Evolutionary conservation across 345 rosid species (phyloP), one percentile per base, ranked within the genome.

Genomic region (Brassica incana): DNA sequence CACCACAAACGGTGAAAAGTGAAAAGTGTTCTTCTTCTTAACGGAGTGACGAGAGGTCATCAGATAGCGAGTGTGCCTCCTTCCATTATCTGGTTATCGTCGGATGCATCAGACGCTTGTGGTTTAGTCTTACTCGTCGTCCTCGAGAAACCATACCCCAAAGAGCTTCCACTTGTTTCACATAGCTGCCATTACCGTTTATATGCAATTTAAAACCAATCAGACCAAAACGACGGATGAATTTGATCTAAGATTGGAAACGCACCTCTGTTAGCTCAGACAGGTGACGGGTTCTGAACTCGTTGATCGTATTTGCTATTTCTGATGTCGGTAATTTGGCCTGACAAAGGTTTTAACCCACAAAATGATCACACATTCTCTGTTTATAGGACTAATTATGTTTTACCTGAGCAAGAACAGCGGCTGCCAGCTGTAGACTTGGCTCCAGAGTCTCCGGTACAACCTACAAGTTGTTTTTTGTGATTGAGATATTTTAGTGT

Each of bases 381-480:
- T 71, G 27, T 23, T 52, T 23, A 23, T 71, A n/a, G 5, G 43
- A 65, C 43, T 50, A 0, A 45, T 62, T 65, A 48, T 69, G 61
- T 74, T 3, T 61, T 85, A 92, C 98, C 97, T 92, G 95, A 11
- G 98, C 97, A 77, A 95, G 99, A 84, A 95, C 99, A 81, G 98
- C 99, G 71, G 99, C 97, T 56, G 98, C 99, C 85, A 95, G 88
- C 82, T 95, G 99, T 69, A 95, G 86, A 86, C 99, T 95, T 67
- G 99, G 99, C 84, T 95, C 99, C 87, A 95, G 84, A 63, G 97
- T 90, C 86, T 95, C 99, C 16, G 99, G 99, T 69, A 95, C 99
- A 86, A 95, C 99, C 97, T 94, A 80, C 30, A 33, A 70, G 81
- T 58, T 71, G 50, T 71, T 36, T 36, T 78, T 78, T 59, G 58